These are phyloP conservation scores for Coemansia asiatica DNA, from an alignment of 192 early-diverging fungal genomes.

Conservation along the genomic window DNA sequence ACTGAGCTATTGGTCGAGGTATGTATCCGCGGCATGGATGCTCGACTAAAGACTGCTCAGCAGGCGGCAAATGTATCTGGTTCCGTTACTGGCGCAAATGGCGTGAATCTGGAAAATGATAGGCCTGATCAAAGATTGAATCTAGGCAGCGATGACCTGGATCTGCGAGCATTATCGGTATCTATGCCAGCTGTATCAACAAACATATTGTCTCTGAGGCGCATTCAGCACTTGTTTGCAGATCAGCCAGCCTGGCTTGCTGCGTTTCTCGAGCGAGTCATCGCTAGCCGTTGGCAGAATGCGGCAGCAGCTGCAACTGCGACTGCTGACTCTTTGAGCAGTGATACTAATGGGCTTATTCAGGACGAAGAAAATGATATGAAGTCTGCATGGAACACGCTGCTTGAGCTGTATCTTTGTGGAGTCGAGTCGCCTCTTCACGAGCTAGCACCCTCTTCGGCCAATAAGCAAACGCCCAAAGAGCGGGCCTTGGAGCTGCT, in stretches of 20 bases:
- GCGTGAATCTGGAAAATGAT: background rate
- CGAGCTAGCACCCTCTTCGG: constrained; percentile 11
- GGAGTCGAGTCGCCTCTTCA: constrained; percentile 49
- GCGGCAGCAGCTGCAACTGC: constrained; percentile 7
- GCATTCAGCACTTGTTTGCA: constrained; percentile 89
- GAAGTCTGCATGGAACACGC: constrained; percentile 83
- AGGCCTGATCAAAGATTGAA: too few species aligned
- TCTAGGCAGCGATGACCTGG: background rate
- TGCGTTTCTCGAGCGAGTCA: constrained; percentile 81
- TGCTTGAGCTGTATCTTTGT: constrained; percentile 87
- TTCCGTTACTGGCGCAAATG: background rate
- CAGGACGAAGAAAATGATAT: constrained; percentile 59
- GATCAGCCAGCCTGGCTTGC: constrained; percentile 77
- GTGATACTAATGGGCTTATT: constrained; percentile 11
- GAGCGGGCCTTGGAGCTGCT: constrained; percentile 73
- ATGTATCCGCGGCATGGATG: constrained; percentile 44
- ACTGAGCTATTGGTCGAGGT: constrained; percentile 49
- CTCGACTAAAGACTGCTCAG: constrained; percentile 14
- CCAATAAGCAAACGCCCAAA: constrained; percentile 29
- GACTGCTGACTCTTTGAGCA: background rate
- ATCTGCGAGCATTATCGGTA: background rate
- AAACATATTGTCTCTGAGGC: constrained; percentile 51
- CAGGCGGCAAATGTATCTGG: background rate
- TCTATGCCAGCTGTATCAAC: background rate
- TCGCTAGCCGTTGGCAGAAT: constrained; percentile 70